phyloP scores from a whole-genome alignment of 352 stramenopile species.

The Aphanomyces stellatus region DNA sequence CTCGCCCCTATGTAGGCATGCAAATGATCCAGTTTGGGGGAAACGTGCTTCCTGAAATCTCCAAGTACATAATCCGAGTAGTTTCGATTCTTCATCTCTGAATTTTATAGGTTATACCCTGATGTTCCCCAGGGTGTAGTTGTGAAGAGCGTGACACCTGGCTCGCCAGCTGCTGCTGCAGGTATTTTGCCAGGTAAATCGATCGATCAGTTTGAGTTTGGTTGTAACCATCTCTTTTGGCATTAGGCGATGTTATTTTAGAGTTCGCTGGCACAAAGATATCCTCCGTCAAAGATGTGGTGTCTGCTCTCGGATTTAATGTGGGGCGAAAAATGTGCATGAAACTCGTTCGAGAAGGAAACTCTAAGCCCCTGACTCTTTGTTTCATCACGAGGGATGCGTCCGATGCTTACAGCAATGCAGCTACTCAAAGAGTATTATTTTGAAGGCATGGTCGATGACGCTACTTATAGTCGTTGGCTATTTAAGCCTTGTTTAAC shows the following conservation, averaged over 20 bases:
- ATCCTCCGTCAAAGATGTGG: conserved; percentile 66
- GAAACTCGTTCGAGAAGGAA: conserved; percentile 49
- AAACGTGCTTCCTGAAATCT: conserved; percentile 51
- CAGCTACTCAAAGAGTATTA: too few species aligned
- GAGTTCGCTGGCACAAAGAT: conserved; percentile 65
- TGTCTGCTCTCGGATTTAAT: conserved; percentile 54
- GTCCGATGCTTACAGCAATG: too few species aligned
- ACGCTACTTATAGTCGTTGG: too few species aligned
- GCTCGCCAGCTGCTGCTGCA: conserved; percentile 70
- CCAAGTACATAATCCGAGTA: conserved; percentile 26
- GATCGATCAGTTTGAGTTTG: conserved; percentile 13
- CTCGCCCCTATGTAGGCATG: conserved; percentile 88
- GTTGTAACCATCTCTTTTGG: conserved; percentile 14
- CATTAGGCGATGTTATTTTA: conserved; percentile 56
- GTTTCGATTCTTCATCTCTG: background rate
- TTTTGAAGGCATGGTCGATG: too few species aligned
- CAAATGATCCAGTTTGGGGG: conserved; percentile 85
- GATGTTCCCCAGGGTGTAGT: conserved; percentile 74
- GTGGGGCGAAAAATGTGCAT: conserved; percentile 63
- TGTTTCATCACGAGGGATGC: conserved; percentile 12
- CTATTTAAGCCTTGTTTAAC: too few species aligned
- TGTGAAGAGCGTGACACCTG: conserved; percentile 66
- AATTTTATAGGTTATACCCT: conserved; percentile 39
- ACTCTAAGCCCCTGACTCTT: conserved; percentile 31
- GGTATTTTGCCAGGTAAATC: conserved; percentile 40